Conservation (phyloP, 768 basidiomycete species). For the Rhodotorula toruloides region DNA sequence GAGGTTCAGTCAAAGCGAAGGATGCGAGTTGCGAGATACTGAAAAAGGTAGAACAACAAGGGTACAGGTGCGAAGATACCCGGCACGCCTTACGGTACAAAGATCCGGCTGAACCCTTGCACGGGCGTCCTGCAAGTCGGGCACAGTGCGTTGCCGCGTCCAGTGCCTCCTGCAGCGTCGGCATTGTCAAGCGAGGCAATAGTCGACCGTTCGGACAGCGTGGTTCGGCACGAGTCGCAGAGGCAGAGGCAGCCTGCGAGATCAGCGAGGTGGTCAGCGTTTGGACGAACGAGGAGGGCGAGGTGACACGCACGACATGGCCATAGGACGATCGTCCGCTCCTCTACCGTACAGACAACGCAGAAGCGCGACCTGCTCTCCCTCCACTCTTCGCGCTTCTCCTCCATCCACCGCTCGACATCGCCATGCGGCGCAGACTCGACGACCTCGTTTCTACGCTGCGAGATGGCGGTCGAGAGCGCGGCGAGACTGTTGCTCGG, state of each 20-base stretch:
- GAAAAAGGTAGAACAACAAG: neutral
- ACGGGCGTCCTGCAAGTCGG: constrained; percentile 6
- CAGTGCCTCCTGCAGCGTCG: neutral
- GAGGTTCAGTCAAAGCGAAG: no score
- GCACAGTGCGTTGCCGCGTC: neutral
- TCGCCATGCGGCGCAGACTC: no score
- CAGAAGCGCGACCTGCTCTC: constrained; percentile 17
- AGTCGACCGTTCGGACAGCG: constrained; percentile 16
- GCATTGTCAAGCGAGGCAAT: no score
- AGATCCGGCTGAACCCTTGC: constrained; percentile 1
- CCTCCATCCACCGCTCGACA: neutral
- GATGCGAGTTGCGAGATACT: no score
- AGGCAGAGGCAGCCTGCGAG: constrained; percentile 24
- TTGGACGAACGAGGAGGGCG: no score
- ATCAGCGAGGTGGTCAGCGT: neutral
- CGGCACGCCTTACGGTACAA: neutral
- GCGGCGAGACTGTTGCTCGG: neutral
- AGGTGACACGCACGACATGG: constrained; percentile 22
- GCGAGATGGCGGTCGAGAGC: constrained; percentile 1
- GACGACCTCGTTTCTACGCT: neutral
- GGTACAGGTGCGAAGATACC: no score
- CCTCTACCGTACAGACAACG: constrained; percentile 33
- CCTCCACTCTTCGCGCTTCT: constrained; percentile 5
- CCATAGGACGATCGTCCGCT: constrained; percentile 26
- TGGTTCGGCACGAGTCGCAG: constrained; percentile 24